Evolutionary conservation across 2,329 filamentous ascomycete genomes (phyloP).

Genomic region (Phialemoniopsis sp.): DNA sequence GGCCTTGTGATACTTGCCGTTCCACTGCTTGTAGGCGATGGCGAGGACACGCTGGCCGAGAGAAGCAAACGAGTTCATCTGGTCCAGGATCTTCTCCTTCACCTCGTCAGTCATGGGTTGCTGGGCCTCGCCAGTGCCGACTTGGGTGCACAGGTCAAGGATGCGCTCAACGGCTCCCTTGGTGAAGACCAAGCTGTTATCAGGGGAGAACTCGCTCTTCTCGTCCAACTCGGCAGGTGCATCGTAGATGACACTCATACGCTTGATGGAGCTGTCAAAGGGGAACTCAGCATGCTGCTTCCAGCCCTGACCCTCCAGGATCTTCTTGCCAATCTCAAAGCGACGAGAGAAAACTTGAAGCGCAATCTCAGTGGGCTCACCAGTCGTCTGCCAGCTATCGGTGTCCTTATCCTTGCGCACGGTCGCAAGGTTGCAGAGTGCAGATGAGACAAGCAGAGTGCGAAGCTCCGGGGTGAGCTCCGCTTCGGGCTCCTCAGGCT

Average conservation of each 20-base stretch:
- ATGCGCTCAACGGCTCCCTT: slow-evolving; percentile 61
- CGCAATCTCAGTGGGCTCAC: slow-evolving; percentile 72
- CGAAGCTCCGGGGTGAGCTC: slow-evolving; percentile 45
- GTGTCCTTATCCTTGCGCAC: slow-evolving; percentile 51
- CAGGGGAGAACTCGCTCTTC: slow-evolving; percentile 23
- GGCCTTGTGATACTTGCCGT: slow-evolving; percentile 37
- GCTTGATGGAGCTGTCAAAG: slow-evolving; percentile 76
- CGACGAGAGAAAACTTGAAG: slow-evolving; percentile 71
- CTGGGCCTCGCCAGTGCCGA: slow-evolving; percentile 37
- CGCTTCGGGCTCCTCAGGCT: slow-evolving; percentile 26
- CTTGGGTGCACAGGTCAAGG: slow-evolving; percentile 48
- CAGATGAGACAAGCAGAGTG: slow-evolving; percentile 49
- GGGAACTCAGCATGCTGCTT: slow-evolving; percentile 66
- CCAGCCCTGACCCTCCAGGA: slow-evolving; percentile 50
- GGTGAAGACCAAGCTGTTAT: slow-evolving; percentile 51
- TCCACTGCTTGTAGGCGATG: slow-evolving; percentile 59
- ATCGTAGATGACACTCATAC: slow-evolving; percentile 73
- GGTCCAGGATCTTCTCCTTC: slow-evolving; percentile 43
- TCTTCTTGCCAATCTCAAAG: slow-evolving; percentile 56
- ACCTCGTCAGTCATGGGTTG: slow-evolving; percentile 45
- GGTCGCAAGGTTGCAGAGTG: slow-evolving; percentile 63
- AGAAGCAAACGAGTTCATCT: slow-evolving; percentile 57
- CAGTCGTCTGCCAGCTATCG: slow-evolving; percentile 60
- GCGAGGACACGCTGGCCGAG: slow-evolving; percentile 71
- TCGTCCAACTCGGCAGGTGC: slow-evolving; percentile 25